Percentiles rank a stretch among this genome's conserved stretches.
Evolutionary conservation across 1,284 basidiomycete species (phyloP).

Genomic region (Ganoderma leucocontextum): DNA sequence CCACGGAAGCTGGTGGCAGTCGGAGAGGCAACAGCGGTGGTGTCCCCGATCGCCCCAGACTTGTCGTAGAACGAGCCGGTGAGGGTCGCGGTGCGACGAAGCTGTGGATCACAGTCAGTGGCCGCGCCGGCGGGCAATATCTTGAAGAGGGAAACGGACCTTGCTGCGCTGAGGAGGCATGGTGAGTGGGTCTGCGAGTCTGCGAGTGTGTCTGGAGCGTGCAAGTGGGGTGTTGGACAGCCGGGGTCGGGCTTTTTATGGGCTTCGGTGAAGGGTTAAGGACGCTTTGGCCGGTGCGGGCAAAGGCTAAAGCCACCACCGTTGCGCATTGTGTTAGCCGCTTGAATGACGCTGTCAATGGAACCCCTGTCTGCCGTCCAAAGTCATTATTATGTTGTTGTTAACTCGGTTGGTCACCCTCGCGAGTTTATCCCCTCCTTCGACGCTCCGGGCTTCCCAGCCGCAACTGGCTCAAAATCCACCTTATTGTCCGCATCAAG

Average conservation of each 20-base stretch:
- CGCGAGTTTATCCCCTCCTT: too few species aligned
- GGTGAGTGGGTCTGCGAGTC: not conserved
- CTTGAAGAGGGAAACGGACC: conserved; percentile 8
- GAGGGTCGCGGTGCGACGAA: conserved; percentile 23
- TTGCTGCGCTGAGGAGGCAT: conserved; percentile 31
- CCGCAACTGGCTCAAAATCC: too few species aligned
- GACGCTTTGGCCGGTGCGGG: conserved; percentile 10
- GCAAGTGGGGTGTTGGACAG: not conserved
- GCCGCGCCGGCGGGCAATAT: not conserved
- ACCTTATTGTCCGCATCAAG: too few species aligned
- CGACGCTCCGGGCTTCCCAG: too few species aligned
- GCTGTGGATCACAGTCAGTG: conserved; percentile 13
- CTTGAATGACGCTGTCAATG: conserved; percentile 6
- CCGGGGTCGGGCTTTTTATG: not conserved
- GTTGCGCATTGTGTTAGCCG: conserved; percentile 2
- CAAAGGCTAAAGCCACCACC: not conserved
- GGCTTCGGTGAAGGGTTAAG: not conserved
- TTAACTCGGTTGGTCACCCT: too few species aligned
- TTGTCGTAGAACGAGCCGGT: conserved; percentile 30
- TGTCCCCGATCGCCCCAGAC: conserved; percentile 25
- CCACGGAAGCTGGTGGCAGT: conserved; percentile 12
- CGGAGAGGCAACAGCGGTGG: conserved; percentile 18
- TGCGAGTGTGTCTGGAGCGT: conserved; percentile 2
- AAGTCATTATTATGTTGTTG: too few species aligned
- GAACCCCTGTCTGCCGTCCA: conserved; percentile 3